Base-by-base conservation (phyloP, 129 eudicot species). In the Tagetes patula region DNA sequence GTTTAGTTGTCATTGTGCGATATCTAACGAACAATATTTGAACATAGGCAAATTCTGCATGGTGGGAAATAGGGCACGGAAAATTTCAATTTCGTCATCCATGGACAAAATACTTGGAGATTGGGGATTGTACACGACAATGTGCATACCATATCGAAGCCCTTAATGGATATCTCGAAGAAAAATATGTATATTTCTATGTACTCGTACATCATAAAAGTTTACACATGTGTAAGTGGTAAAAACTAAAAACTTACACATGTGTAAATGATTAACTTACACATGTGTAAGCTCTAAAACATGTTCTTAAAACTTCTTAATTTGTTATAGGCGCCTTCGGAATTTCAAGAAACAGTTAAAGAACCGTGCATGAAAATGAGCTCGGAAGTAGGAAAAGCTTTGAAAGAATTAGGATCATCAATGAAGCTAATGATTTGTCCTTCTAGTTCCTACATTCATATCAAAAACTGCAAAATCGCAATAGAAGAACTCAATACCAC, bases 31-130 rank as follows among this genome's bases (percentile, higher is more conserved):
- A 45, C 1, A 5, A 14, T n/a, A 48, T 48, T 71, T 77, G 37
- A 2, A 55, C 12, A 0, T 84, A 92, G 98, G 92, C 90, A 58
- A 92, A 85, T 82, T 82, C 82, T 54, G 95, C 96, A 39, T 71
- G 90, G 91, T 92, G 98, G 98, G 98, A 92, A 69, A 86, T 92
- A 31, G 50, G 83, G 11, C 91, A 89, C 72, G 98, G 96, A 1
- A 50, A 72, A 5, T 89, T 92, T 45, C 71, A 67, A 54, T 82
- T 80, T 42, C 80, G 82, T 11, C 87, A 87, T 56, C 96, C 98
- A 60, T 89, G 96, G 98, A 87, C 85, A 54, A 88, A 83, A 58
- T 92, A 92, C 82, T 55, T 84, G 67, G 84, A 80, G 67, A 81
- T 87, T 5, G 92, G 95, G 7, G 83, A 6, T 55, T 82, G 74